Evolutionary conservation across 2,329 filamentous ascomycete species (phyloP).

Genomic region (Exophiala alcalophila): DNA sequence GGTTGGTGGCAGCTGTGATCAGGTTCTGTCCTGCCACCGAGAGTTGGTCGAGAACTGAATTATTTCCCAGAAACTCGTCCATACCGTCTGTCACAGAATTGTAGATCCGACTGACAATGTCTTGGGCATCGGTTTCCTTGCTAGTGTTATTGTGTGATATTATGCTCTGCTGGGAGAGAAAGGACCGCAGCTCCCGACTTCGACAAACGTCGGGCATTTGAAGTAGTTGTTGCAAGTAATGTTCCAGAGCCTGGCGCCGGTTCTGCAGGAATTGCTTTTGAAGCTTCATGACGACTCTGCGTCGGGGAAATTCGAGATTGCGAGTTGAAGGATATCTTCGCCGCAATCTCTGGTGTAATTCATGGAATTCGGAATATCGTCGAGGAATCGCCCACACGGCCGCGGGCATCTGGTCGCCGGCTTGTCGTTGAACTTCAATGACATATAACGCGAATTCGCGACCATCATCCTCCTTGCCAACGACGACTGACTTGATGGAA

Average conservation of each 20-base stretch:
- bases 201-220: conserved; percentile 89
- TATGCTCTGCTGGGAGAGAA: conserved; percentile 82
- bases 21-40: conserved; percentile 90
- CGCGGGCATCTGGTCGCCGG: conserved; percentile 94
- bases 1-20: conserved; percentile 51
- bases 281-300: conserved; percentile 92
- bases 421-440: conserved; percentile 83
- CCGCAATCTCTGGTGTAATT: conserved; percentile 85
- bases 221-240: conserved; percentile 77
- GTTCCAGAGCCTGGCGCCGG: conserved; percentile 75
- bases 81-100: conserved; percentile 96
- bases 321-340: conserved; percentile 82
- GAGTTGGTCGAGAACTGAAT: conserved; percentile 90
- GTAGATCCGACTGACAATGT: conserved; percentile 92
- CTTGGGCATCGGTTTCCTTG: conserved; percentile 63
- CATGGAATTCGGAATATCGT: conserved; percentile 94
- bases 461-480: conserved; percentile 86
- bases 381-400: conserved; percentile 90
- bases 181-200: conserved; percentile 85
- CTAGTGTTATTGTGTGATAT: conserved; percentile 62
- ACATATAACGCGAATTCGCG: conserved; percentile 88
- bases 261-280: conserved; percentile 95
- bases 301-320: conserved; percentile 83
- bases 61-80: conserved; percentile 95
- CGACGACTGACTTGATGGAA: conserved; percentile 87